These are phyloP conservation scores for Sequoia sempervirens DNA, from an alignment of 75 land plant species.

Conservation along the genomic window DNA sequence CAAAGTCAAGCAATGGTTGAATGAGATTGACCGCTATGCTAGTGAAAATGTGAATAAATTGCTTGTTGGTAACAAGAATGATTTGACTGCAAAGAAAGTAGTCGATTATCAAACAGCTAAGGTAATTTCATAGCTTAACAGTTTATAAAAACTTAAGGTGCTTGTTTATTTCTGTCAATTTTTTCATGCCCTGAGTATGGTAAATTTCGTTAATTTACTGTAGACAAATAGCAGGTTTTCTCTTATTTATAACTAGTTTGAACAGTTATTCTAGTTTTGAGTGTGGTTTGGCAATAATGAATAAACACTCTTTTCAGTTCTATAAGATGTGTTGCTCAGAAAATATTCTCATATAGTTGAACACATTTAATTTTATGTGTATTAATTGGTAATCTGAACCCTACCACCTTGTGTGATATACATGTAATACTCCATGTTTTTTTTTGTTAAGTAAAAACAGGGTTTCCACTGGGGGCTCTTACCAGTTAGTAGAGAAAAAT, in stretches of 20 bases:
- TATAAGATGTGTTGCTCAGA: neutral
- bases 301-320: neutral
- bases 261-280: neutral
- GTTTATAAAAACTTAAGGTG: neutral
- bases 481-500: neutral
- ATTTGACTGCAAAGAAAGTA: conserved; percentile 69
- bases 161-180: neutral
- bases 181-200: neutral
- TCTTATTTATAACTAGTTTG: neutral
- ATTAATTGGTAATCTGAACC: neutral
- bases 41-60: conserved; percentile 86
- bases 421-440: neutral
- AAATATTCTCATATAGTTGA: neutral
- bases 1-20: conserved; percentile 84
- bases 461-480: neutral
- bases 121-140: conserved; percentile 28
- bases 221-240: neutral
- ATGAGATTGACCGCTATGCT: conserved; percentile 85
- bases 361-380: neutral
- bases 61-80: conserved; percentile 79
- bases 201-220: neutral
- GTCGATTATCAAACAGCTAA: conserved; percentile 72
- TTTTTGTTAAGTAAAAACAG: neutral
- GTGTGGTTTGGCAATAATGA: neutral
- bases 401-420: neutral